Evolutionary conservation across 192 early-diverging fungal genomes (phyloP).

Genomic region (Coemansia sp.): DNA sequence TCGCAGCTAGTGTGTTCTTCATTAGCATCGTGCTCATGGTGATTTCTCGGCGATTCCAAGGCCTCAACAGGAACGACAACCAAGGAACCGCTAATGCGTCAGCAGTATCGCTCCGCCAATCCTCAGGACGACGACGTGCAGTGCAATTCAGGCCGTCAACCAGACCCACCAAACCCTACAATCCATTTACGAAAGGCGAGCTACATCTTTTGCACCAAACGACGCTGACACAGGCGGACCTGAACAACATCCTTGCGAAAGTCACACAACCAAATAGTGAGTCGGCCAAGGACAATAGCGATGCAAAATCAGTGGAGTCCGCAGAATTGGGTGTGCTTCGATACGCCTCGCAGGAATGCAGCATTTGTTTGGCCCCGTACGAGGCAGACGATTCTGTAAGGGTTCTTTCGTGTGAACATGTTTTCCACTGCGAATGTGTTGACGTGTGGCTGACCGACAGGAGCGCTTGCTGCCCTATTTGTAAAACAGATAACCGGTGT

Average conservation of each 20-base stretch:
- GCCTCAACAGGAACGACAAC: background rate
- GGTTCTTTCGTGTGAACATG: conserved; percentile 61
- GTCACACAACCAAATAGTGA: background rate
- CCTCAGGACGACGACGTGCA: background rate
- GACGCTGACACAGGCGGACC: conserved; percentile 14
- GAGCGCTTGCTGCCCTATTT: conserved; percentile 43
- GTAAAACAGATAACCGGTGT: conserved; percentile 31
- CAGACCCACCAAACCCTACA: conserved; percentile 42
- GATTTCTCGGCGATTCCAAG: conserved; percentile 26
- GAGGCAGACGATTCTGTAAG: conserved; percentile 58
- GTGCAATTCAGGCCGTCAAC: conserved; percentile 24
- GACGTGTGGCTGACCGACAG: conserved; percentile 56
- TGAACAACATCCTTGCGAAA: conserved; percentile 11
- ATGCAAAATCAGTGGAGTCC: conserved; percentile 4
- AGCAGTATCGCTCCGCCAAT: background rate
- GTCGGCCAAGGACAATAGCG: conserved; percentile 3
- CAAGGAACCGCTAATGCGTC: background rate
- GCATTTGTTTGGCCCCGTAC: conserved; percentile 64
- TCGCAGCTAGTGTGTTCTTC: conserved; percentile 21
- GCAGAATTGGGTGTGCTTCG: conserved; percentile 10
- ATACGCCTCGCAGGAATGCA: conserved; percentile 58
- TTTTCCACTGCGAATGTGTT: conserved; percentile 65
- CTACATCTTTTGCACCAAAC: conserved; percentile 33
- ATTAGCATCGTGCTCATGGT: conserved; percentile 20
- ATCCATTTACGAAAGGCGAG: conserved; percentile 37